Evolutionary conservation across 495 filamentous ascomycete genomes (phyloP).

Genomic region (Penicillium coprophilum): DNA sequence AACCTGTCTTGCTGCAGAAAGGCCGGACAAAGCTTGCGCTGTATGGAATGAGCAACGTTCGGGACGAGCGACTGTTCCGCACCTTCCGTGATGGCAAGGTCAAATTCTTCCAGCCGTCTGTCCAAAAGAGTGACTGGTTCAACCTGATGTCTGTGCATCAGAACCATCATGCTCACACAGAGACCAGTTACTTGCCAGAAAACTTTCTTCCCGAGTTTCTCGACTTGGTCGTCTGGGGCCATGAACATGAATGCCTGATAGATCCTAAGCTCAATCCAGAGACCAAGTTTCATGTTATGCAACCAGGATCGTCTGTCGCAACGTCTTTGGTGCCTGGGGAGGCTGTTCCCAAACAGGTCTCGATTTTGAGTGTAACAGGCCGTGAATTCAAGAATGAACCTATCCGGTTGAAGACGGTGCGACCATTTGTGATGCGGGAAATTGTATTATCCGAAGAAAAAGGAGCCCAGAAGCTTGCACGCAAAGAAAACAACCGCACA

Average conservation of each 20-base stretch:
- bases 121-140: constrained; percentile 91
- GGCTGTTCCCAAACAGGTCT: constrained; percentile 86
- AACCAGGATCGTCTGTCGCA: constrained; percentile 93
- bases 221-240: constrained; percentile 92
- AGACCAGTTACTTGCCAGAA: constrained; percentile 89
- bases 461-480: constrained; percentile 71
- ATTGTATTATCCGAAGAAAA: constrained; percentile 74
- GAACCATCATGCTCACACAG: constrained; percentile 88
- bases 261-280: constrained; percentile 79
- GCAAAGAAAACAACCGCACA: constrained; percentile 76
- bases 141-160: constrained; percentile 95
- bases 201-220: constrained; percentile 91
- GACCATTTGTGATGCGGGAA: constrained; percentile 87
- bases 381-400: constrained; percentile 79
- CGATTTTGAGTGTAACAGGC: constrained; percentile 80
- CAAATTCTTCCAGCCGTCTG: constrained; percentile 82
- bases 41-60: constrained; percentile 94
- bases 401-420: constrained; percentile 80
- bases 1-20: constrained; percentile 91
- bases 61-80: constrained; percentile 89
- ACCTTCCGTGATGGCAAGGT: constrained; percentile 93
- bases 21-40: constrained; percentile 90
- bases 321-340: constrained; percentile 90
- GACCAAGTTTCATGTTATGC: constrained; percentile 91
- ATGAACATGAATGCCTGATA: constrained; percentile 96